Evolutionary conservation across 2,329 filamentous ascomycete species (phyloP).

Genomic region (Curvularia sp.): DNA sequence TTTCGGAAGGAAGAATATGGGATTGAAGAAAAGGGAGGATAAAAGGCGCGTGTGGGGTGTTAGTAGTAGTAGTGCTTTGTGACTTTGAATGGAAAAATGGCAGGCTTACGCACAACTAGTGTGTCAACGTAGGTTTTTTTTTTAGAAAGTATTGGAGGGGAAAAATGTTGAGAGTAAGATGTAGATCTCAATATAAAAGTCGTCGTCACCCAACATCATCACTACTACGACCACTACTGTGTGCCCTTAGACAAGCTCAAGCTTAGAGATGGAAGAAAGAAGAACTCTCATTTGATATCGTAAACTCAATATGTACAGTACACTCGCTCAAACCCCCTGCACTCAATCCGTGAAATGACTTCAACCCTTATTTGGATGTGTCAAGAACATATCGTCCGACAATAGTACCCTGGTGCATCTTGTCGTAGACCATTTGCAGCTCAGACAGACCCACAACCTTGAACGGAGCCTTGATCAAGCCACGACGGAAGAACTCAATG

Average conservation of each 20-base stretch:
- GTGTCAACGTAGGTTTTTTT: too few relatives aligned
- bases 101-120: too few relatives aligned
- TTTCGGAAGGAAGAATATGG: too few relatives aligned
- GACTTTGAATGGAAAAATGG: too few relatives aligned
- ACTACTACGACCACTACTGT: too few relatives aligned
- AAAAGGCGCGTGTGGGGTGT: too few relatives aligned
- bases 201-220: neutral
- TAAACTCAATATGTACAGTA: constrained; percentile 20
- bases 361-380: constrained; percentile 54
- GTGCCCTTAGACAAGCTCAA: neutral
- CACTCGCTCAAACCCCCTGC: neutral
- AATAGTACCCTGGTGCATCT: constrained; percentile 71
- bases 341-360: neutral
- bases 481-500: constrained; percentile 84
- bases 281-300: neutral
- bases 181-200: neutral
- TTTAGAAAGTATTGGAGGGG: neutral
- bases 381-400: constrained; percentile 83
- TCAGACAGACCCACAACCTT: constrained; percentile 84
- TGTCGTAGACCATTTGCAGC: constrained; percentile 78
- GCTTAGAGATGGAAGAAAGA: neutral
- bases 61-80: too few relatives aligned
- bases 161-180: neutral
- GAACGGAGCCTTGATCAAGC: constrained; percentile 85
- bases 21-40: too few relatives aligned